phyloP scores from a whole-genome alignment of 148 eudicot genomes.

The Spergularia bocconei region DNA sequence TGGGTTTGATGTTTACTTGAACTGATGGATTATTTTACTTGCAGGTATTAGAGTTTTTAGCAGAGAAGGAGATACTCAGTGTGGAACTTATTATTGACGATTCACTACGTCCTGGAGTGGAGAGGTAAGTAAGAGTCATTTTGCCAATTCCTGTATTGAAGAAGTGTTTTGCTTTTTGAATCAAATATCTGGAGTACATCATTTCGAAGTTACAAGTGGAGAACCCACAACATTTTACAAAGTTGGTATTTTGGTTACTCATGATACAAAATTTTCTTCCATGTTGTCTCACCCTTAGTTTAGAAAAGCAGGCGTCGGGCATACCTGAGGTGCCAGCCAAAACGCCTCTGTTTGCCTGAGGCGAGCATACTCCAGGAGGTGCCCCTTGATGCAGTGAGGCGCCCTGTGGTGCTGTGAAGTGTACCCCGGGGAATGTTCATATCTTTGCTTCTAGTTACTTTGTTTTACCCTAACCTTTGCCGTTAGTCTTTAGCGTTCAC shows the following conservation, averaged over 20 bases:
- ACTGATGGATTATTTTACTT: conserved; percentile 4
- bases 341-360: no score
- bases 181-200: background rate
- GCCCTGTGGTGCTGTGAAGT: no score
- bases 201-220: background rate
- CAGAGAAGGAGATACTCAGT: conserved; percentile 65
- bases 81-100: conserved; percentile 64
- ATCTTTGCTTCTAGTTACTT: no score
- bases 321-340: no score
- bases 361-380: no score
- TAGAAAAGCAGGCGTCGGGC: no score
- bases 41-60: conserved; percentile 78
- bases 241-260: background rate
- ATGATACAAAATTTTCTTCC: background rate
- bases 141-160: background rate
- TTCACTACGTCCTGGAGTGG: conserved; percentile 68
- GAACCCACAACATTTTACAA: background rate
- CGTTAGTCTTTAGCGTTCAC: no score
- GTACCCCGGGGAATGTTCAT: no score
- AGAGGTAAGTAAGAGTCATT: conserved; percentile 51
- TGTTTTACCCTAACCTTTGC: no score
- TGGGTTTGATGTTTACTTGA: conserved; percentile 11
- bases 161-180: background rate
- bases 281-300: background rate
- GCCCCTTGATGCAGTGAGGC: no score